Evolutionary conservation across 2,329 filamentous ascomycete species (phyloP).

Genomic region (Cryoendolithus antarcticus): DNA sequence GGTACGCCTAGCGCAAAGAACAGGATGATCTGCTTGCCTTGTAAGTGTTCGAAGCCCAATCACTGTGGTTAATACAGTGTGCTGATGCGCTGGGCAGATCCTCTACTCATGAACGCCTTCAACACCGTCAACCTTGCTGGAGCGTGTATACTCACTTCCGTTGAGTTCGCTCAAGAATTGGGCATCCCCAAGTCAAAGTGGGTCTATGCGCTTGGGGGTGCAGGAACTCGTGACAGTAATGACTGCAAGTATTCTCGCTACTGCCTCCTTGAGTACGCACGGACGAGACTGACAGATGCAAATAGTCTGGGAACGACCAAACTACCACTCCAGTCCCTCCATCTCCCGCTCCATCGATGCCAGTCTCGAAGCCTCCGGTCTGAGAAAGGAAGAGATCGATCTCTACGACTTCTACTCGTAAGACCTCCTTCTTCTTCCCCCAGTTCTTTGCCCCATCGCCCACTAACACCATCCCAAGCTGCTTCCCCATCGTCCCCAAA

Average conservation of each 20-base stretch:
- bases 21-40: constrained; percentile 57
- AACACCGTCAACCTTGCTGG: constrained; percentile 55
- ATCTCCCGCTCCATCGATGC: constrained; percentile 47
- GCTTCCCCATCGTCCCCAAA: constrained; percentile 59
- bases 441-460: background rate
- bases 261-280: background rate
- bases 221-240: constrained; percentile 45
- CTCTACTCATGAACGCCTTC: constrained; percentile 59
- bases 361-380: constrained; percentile 35
- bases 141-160: constrained; percentile 48
- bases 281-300: background rate
- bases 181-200: constrained; percentile 44
- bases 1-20: constrained; percentile 44
- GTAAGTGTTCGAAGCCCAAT: background rate
- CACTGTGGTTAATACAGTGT: background rate
- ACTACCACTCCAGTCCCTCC: constrained; percentile 45
- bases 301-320: constrained; percentile 49
- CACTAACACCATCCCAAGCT: constrained; percentile 28
- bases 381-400: constrained; percentile 43
- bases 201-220: constrained; percentile 53
- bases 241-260: constrained; percentile 33
- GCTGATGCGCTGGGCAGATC: constrained; percentile 36
- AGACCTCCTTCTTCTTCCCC: constrained; percentile 3
- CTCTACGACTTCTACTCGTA: constrained; percentile 53
- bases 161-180: constrained; percentile 40